Evolutionary conservation across 1,139 yeast genomes (phyloP), one percentile per base, ranked within the genome.

Genomic region (Pichia sp.): DNA sequence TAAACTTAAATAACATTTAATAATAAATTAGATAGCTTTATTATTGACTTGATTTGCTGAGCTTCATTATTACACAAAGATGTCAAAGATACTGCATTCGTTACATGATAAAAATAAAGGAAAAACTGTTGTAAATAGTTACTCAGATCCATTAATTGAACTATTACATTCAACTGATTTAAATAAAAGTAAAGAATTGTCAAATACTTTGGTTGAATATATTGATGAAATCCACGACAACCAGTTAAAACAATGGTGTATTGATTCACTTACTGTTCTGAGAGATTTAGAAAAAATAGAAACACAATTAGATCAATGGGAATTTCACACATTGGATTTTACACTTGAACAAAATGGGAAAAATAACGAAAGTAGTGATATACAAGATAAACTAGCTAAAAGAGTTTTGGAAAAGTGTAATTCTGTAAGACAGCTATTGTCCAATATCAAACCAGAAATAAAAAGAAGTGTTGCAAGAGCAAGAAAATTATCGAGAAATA

Each of bases 271-370:
- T 46, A 70, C 71, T 40, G 70, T 76, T 6, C 62, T 77, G 34
- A 72, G 77, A 53, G 72, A 76, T 34, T 62, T 78, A 44, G 83
- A 78, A 58, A 72, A 72, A 53, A 67, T 76, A 24, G 76, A 74
- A 53, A 60, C 74, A 39, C 69, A 68, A 39, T 66, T 76, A 48
- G 71, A 74, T 52, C 74, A 74, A 53, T 78, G 83, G 83, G 80
- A 77, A 45, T 77, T 77, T 52, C 64, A 75, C 44, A 75, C 82
- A n/a, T 61, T 78, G 37, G 81, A 77, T 54, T 71, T 72, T 52
- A 75, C 49, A 9, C 39, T 49, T 32, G 45, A 39, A 40, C 34
- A 39, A 18, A 22, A 32, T 25, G 18, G 20, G n/a, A 20, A 13
- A n/a, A 25, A 69, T 67, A 46, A 76, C 73, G 53, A 39, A 20